A percentile compares a stretch with the other conserved stretches of the same genome.
Conservation (phyloP, 495 filamentous ascomycete genomes). For the Podospora pseudopauciseta region DNA sequence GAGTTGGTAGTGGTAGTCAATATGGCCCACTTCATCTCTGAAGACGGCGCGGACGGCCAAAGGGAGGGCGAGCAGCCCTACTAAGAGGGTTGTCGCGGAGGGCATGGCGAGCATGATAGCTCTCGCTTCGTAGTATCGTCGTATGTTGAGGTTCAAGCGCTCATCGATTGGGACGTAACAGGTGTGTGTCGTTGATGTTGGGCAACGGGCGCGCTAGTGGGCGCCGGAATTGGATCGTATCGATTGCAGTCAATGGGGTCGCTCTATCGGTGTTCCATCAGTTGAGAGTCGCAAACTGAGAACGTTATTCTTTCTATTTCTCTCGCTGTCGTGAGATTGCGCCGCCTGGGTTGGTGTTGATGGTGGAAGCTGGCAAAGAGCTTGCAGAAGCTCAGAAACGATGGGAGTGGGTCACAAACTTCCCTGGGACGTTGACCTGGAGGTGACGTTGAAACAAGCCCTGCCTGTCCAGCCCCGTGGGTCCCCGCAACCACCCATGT, state of each 20-base stretch:
- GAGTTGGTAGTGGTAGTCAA: constrained; percentile 90
- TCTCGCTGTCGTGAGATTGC: background rate
- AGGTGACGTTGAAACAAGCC: constrained; percentile 23
- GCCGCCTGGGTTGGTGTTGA: background rate
- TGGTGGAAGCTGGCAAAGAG: background rate
- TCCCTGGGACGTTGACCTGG: background rate
- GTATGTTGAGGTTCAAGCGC: background rate
- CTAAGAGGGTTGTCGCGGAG: background rate
- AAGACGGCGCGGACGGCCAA: constrained; percentile 63
- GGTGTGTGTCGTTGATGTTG: background rate
- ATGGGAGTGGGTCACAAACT: background rate
- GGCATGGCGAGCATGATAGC: background rate
- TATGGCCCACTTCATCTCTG: constrained; percentile 82
- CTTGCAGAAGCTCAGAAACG: background rate
- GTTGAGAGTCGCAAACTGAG: background rate
- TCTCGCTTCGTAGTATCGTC: background rate
- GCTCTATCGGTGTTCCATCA: background rate
- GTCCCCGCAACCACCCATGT: background rate
- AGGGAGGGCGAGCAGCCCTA: constrained; percentile 32
- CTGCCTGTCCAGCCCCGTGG: background rate
- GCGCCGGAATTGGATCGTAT: background rate
- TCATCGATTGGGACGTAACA: background rate
- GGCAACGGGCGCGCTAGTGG: background rate
- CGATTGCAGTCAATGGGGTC: background rate
- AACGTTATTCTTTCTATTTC: background rate